These are phyloP conservation scores for Ensete glaucum DNA, from an alignment of 176 grass and related monocot genomes.

Conservation along the genomic window DNA sequence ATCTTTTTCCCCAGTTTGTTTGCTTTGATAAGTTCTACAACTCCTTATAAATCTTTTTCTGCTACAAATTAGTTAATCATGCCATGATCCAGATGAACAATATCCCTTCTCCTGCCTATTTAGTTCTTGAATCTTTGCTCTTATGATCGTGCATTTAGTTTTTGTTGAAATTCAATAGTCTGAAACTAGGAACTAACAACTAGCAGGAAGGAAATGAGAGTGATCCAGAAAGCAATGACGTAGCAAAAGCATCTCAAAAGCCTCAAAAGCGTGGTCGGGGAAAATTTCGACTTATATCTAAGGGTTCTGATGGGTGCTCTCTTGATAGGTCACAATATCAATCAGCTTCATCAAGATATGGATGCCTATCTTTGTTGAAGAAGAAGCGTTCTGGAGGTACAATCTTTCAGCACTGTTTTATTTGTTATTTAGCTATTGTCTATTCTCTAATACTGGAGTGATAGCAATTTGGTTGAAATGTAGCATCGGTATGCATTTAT, in stretches of 20 bases:
- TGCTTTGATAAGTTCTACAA: not conserved
- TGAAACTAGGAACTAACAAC: slow-evolving; percentile 18
- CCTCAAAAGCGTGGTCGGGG: slow-evolving; percentile 68
- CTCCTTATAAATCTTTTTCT: not conserved
- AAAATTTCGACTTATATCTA: slow-evolving; percentile 56
- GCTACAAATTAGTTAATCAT: not conserved
- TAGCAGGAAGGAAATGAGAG: slow-evolving; percentile 84
- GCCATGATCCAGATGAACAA: not conserved
- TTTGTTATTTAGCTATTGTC: not conserved
- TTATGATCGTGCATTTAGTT: not conserved
- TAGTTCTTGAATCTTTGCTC: not conserved
- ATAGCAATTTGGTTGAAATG: not conserved
- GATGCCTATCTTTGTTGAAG: slow-evolving; percentile 85
- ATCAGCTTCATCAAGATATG: slow-evolving; percentile 64
- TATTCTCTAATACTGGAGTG: not conserved
- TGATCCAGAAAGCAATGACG: slow-evolving; percentile 71
- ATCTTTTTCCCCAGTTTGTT: not conserved
- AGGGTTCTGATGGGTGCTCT: slow-evolving; percentile 48
- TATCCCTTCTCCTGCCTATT: not conserved
- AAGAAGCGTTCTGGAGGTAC: slow-evolving; percentile 82
- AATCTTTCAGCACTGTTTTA: not conserved
- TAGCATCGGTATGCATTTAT: not conserved
- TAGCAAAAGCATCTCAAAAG: slow-evolving; percentile 49
- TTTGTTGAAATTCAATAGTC: not conserved
- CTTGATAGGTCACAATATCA: slow-evolving; percentile 71